Conservation (phyloP, 2,329 filamentous ascomycete genomes). For the Pestalotiopsis sp. region DNA sequence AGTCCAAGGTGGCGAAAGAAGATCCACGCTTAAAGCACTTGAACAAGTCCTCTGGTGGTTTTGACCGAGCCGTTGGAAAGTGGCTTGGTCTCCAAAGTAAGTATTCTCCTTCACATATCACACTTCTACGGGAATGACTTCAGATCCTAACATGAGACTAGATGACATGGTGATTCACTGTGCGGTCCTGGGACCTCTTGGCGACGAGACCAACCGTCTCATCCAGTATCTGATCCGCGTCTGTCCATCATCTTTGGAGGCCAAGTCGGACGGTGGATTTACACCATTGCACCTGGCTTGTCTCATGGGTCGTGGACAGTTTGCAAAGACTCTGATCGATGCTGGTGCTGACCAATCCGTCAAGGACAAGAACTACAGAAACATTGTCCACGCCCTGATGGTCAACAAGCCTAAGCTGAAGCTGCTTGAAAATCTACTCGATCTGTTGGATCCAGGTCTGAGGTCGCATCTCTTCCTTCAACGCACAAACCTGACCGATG, state of each 20-base stretch:
- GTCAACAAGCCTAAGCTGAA: slow-evolving; percentile 32
- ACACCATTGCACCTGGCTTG: slow-evolving; percentile 75
- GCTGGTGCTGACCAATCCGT: slow-evolving; percentile 71
- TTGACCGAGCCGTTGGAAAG: slow-evolving; percentile 63
- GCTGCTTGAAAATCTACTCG: slow-evolving; percentile 50
- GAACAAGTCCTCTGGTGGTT: slow-evolving; percentile 59
- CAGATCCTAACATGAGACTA: slow-evolving; percentile 25
- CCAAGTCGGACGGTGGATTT: slow-evolving; percentile 57
- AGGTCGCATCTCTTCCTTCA: slow-evolving; percentile 61
- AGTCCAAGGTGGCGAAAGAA: slow-evolving; percentile 58
- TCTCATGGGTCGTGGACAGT: slow-evolving; percentile 52
- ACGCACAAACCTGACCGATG: slow-evolving; percentile 52
- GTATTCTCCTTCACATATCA: slow-evolving; percentile 24
- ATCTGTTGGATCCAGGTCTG: slow-evolving; percentile 60
- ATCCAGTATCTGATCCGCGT: slow-evolving; percentile 68
- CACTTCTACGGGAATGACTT: neutral
- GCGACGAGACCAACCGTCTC: slow-evolving; percentile 49
- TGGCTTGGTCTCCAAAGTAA: slow-evolving; percentile 65
- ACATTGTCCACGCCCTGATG: slow-evolving; percentile 67
- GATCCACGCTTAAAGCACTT: slow-evolving; percentile 67
- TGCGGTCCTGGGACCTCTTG: slow-evolving; percentile 53
- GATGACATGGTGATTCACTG: slow-evolving; percentile 69
- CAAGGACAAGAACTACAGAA: slow-evolving; percentile 63
- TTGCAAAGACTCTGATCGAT: slow-evolving; percentile 63
- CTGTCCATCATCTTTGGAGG: slow-evolving; percentile 64